Percentiles rank a stretch among this genome's conserved stretches.
Conservation (phyloP, 2,329 filamentous ascomycete genomes). For the Sclerotinia trifoliorum region DNA sequence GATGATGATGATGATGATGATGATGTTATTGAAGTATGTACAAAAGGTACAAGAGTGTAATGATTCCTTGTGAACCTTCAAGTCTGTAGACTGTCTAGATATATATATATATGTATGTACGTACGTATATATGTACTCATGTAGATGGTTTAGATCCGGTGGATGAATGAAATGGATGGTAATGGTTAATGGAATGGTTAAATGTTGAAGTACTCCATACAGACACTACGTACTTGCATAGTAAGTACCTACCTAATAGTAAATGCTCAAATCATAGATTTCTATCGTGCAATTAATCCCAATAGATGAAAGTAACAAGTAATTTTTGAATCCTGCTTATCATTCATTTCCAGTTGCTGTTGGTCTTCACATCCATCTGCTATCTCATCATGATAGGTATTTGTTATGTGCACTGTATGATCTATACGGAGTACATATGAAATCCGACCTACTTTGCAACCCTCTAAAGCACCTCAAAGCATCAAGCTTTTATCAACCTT, state of each 20-base stretch:
- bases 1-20: too few species aligned
- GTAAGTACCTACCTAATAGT: too few species aligned
- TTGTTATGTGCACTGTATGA: too few species aligned
- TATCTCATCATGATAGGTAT: slow-evolving; percentile 11
- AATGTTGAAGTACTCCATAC: too few species aligned
- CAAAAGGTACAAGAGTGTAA: too few species aligned
- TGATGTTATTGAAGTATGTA: too few species aligned
- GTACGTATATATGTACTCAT: too few species aligned
- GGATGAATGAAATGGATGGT: neutral
- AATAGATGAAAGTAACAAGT: neutral
- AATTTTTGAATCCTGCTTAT: neutral
- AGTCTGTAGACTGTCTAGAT: too few species aligned
- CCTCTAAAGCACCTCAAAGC: neutral
- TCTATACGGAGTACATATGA: neutral
- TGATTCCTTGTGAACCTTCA: too few species aligned
- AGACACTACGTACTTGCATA: neutral
- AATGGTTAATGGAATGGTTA: too few species aligned
- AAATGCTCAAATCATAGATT: neutral
- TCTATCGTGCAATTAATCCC: neutral
- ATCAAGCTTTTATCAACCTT: neutral
- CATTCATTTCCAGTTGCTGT: neutral
- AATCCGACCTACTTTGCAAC: slow-evolving; percentile 7
- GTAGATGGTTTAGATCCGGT: neutral
- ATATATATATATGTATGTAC: too few species aligned
- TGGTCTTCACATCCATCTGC: neutral